These are phyloP conservation scores for Zygnema circumcarinatum DNA, from an alignment of 139 green algal species.

Conservation along the genomic window DNA sequence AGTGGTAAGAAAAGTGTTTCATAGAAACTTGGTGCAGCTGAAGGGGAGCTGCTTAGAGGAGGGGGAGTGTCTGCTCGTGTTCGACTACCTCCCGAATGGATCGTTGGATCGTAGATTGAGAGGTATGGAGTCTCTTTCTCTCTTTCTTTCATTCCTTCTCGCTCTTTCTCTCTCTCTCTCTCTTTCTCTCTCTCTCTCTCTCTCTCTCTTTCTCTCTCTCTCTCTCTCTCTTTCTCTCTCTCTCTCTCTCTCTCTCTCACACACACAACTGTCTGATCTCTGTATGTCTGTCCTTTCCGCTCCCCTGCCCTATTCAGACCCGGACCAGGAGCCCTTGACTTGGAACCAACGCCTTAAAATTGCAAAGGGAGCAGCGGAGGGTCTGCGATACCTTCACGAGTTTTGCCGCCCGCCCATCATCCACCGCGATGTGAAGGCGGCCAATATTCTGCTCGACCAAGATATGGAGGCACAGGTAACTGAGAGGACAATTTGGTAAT, in stretches of 20 bases:
- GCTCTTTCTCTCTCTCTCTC: not conserved
- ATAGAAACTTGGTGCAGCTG: conserved; percentile 36
- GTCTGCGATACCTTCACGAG: conserved; percentile 31
- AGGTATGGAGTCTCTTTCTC: not conserved
- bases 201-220: not conserved
- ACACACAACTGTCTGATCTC: not conserved
- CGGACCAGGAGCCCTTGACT: not conserved
- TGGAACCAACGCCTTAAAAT: conserved; percentile 19
- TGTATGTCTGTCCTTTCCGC: not conserved
- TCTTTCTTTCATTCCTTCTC: not conserved
- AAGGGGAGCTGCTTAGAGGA: conserved; percentile 16
- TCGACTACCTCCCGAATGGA: conserved; percentile 49
- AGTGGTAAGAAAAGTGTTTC: conserved; percentile 32
- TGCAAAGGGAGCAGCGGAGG: conserved; percentile 2
- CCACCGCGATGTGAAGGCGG: conserved; percentile 63
- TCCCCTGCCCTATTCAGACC: too few species aligned
- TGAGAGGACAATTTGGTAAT: too few species aligned
- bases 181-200: not conserved
- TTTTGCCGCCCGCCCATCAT: conserved; percentile 62
- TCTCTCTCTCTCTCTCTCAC: not conserved
- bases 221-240: not conserved
- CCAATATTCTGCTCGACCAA: conserved; percentile 60
- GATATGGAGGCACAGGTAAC: conserved; percentile 42
- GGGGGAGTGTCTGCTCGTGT: conserved; percentile 29
- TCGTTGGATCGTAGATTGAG: conserved; percentile 14